A percentile compares a stretch with the other conserved stretches of the same genome.
phyloP scores from a whole-genome alignment of 2,329 filamentous ascomycete genomes.

The Alternaria brassicae region DNA sequence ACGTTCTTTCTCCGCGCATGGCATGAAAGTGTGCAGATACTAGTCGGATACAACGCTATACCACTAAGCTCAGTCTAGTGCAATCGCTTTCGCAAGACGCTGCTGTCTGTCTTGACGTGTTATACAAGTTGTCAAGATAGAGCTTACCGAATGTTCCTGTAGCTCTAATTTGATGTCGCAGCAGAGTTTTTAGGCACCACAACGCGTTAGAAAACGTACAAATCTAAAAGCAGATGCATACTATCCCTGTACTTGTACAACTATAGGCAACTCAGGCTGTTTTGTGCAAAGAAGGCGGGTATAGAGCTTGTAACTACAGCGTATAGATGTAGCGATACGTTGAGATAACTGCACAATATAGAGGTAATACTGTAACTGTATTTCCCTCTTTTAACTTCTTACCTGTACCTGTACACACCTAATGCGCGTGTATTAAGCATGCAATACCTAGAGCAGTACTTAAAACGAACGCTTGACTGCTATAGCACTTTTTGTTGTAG shows the following conservation, averaged over 20 bases:
- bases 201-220: not conserved
- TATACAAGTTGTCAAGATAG: too few species aligned
- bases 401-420: not conserved
- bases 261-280: not conserved
- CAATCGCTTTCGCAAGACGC: too few species aligned
- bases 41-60: too few species aligned
- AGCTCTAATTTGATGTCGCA: too few species aligned
- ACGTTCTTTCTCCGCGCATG: too few species aligned
- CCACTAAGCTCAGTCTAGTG: too few species aligned
- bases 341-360: not conserved
- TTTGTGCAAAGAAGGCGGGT: not conserved
- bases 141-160: too few species aligned
- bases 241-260: not conserved
- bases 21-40: too few species aligned
- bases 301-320: too few species aligned
- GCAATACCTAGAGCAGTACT: not conserved
- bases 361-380: too few species aligned
- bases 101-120: too few species aligned
- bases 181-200: too few species aligned
- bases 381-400: not conserved
- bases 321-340: not conserved
- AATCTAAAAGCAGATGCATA: not conserved
- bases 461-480: not conserved
- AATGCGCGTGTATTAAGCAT: not conserved
- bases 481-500: not conserved